Evolutionary conservation across 495 filamentous ascomycete species (phyloP).

Genomic region (Neurospora sp.): DNA sequence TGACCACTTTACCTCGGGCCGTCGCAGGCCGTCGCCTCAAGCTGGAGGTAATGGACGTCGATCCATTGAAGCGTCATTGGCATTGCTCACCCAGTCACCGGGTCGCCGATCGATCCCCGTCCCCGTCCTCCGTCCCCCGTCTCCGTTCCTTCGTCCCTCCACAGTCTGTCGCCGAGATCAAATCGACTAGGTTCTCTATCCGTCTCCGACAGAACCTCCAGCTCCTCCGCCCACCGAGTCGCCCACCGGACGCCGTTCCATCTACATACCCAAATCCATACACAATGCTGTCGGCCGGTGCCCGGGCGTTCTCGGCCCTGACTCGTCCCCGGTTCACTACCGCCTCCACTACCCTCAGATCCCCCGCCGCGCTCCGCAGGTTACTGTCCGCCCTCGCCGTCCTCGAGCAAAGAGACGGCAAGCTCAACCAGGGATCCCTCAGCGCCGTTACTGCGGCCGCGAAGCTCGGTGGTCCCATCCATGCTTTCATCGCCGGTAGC

Average conservation of each 20-base stretch:
- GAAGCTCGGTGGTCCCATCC: conserved; percentile 76
- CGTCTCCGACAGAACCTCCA: background rate
- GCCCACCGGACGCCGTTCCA: background rate
- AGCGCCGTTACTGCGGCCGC: conserved; percentile 79
- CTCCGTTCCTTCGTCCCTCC: background rate
- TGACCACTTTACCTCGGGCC: conserved; percentile 18
- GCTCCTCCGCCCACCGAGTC: background rate
- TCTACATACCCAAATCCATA: conserved; percentile 3
- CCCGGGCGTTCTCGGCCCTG: conserved; percentile 22
- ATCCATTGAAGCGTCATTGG: background rate
- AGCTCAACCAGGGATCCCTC: conserved; percentile 71
- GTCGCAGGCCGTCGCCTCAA: conserved; percentile 20
- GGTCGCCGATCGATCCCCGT: background rate
- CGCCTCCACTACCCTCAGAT: conserved; percentile 15
- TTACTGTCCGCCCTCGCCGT: conserved; percentile 82
- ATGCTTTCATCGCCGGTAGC: conserved; percentile 79
- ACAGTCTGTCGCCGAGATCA: background rate
- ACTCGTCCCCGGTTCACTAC: conserved; percentile 15
- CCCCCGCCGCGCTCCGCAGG: conserved; percentile 46
- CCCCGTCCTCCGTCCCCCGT: background rate
- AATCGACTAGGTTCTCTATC: background rate
- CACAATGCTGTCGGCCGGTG: conserved; percentile 15
- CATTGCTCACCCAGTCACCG: background rate
- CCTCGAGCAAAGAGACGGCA: conserved; percentile 87
- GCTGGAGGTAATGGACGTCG: no score